Evolutionary conservation across 2,329 filamentous ascomycete genomes (phyloP).

Genomic region (Trichoderma afroharzianum): DNA sequence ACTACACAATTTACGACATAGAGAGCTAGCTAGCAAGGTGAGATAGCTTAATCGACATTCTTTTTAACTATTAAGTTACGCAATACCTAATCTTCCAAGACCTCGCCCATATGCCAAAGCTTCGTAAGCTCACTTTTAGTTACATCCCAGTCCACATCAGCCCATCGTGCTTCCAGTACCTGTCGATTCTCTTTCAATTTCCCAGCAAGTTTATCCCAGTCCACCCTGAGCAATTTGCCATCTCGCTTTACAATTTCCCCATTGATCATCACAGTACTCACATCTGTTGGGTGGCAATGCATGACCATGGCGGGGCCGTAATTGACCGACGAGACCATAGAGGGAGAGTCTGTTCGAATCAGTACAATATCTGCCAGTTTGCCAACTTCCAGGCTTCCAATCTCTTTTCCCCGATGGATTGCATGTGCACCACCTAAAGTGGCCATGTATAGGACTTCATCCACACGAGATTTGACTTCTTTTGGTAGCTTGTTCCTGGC

Average conservation of each 20-base stretch:
- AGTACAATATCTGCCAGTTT: not conserved
- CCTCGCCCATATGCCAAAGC: not conserved
- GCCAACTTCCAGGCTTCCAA: not conserved
- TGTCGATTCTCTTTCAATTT: not conserved
- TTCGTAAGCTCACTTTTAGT: not conserved
- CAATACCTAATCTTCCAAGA: not conserved
- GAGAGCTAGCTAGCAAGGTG: not conserved
- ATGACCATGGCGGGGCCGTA: not conserved
- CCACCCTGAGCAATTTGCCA: not conserved
- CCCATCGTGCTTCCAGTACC: not conserved
- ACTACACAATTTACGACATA: rapidly evolving
- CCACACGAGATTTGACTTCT: not conserved
- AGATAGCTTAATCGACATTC: rapidly evolving
- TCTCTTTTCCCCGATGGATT: not conserved
- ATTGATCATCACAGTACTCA: not conserved
- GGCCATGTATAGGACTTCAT: not conserved
- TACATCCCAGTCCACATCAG: not conserved
- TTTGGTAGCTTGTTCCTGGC: not conserved
- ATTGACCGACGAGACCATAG: not conserved
- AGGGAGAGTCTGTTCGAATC: not conserved
- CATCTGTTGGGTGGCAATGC: not conserved
- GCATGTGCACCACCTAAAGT: not conserved
- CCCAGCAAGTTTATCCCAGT: not conserved
- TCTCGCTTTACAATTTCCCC: not conserved
- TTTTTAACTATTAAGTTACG: rapidly evolving